A percentile compares a stretch with the other conserved stretches of the same genome.
Evolutionary conservation across 768 basidiomycete genomes (phyloP).

Genomic region (Udeniomyces megalosporus): DNA sequence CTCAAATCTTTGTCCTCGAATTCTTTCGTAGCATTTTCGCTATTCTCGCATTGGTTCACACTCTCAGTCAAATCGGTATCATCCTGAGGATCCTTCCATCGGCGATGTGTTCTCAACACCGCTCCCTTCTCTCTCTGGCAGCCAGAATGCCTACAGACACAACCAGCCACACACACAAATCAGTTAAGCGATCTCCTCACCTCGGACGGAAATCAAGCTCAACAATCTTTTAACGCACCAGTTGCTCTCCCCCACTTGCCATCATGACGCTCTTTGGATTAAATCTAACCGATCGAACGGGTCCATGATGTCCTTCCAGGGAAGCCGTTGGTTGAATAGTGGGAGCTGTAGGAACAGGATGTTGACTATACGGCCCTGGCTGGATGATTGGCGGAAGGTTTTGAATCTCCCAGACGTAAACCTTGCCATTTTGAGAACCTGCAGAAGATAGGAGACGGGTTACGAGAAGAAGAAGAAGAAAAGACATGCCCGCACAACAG

Average conservation of each 20-base stretch:
- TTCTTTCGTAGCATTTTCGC: too few relatives aligned
- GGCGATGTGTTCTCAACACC: too few relatives aligned
- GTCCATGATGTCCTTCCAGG: constrained; percentile 67
- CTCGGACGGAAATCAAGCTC: too few relatives aligned
- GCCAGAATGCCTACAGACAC: too few relatives aligned
- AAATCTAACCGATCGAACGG: constrained; percentile 70
- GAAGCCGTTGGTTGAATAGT: constrained; percentile 13
- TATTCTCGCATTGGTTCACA: too few relatives aligned
- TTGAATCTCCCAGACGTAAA: constrained; percentile 69
- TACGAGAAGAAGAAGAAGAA: background rate
- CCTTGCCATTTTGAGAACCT: constrained; percentile 47
- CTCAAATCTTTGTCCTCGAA: too few relatives aligned
- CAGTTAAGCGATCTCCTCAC: too few relatives aligned
- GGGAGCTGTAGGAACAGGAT: background rate
- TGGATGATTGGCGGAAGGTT: background rate
- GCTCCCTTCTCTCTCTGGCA: too few relatives aligned
- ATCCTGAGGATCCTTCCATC: too few relatives aligned
- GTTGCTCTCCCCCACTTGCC: constrained; percentile 43
- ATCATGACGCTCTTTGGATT: constrained; percentile 84
- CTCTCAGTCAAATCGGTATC: too few relatives aligned
- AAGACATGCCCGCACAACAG: background rate
- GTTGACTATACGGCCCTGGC: constrained; percentile 29
- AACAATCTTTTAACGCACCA: too few relatives aligned
- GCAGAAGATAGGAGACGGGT: background rate
- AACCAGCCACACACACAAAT: too few relatives aligned